Percentiles rank a stretch among this genome's conserved stretches.
phyloP scores from a whole-genome alignment of 352 stramenopile genomes.

The Thraustochytrium striatum region DNA sequence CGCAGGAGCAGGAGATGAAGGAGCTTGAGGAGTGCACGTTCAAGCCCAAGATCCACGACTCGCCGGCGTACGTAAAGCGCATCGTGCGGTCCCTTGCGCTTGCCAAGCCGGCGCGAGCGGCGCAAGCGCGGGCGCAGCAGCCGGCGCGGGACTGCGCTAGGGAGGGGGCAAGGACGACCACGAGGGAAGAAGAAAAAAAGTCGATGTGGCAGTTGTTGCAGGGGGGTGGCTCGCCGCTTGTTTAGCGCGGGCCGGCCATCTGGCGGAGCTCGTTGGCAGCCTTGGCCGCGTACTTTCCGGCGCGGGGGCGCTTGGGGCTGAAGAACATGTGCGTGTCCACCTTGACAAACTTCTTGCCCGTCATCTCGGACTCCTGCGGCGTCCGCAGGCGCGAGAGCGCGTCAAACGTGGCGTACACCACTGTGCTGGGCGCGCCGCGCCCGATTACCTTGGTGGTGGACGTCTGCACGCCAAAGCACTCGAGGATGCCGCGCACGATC shows the following conservation, averaged over 20 bases:
- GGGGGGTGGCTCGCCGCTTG: no score
- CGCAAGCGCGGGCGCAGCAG: background rate
- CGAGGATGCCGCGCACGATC: conserved; percentile 32
- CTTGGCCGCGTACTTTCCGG: no score
- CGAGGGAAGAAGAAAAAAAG: no score
- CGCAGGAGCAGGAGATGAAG: conserved; percentile 52
- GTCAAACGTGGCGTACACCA: conserved; percentile 46
- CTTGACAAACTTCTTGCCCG: conserved; percentile 27
- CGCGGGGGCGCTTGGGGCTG: no score
- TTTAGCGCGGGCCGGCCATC: no score
- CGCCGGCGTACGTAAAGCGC: conserved; percentile 57
- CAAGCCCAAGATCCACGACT: conserved; percentile 55
- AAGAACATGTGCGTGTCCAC: no score
- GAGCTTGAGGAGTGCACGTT: conserved; percentile 58
- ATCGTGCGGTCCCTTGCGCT: conserved; percentile 57
- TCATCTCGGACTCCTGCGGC: conserved; percentile 8
- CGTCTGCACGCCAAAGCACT: conserved; percentile 35
- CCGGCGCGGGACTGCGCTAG: background rate
- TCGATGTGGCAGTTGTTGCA: no score
- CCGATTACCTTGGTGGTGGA: conserved; percentile 45
- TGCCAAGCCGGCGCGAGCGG: conserved; percentile 9
- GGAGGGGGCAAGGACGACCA: no score
- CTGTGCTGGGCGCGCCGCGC: conserved; percentile 19
- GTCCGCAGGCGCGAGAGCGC: conserved; percentile 3
- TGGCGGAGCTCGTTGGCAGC: no score